Evolutionary conservation across 805 yeast species (phyloP).

Genomic region (Yamadazyma ubonensis): DNA sequence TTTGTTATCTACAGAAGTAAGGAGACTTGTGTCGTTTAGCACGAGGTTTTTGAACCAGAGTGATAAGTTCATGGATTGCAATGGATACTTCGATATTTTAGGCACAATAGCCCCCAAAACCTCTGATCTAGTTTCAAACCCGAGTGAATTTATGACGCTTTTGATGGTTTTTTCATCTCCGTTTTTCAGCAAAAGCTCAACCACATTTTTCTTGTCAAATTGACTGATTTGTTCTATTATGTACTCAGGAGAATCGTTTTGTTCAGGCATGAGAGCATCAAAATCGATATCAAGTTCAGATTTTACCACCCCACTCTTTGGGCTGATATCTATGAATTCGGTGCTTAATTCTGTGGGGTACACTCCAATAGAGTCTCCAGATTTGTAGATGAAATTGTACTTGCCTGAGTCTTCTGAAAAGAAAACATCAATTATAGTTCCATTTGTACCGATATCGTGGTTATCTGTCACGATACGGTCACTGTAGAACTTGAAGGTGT

Average conservation of each 20-base stretch:
- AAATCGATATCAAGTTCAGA: slow-evolving; percentile 6
- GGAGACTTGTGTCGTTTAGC: slow-evolving; percentile 52
- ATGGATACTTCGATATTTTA: slow-evolving; percentile 29
- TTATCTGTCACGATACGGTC: slow-evolving; percentile 1
- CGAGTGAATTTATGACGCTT: slow-evolving; percentile 35
- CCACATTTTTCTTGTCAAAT: no score
- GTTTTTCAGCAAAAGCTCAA: no score
- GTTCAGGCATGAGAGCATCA: slow-evolving; percentile 20
- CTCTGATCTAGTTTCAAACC: slow-evolving; percentile 24
- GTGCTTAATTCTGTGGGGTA: no score
- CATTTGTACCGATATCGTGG: not conserved
- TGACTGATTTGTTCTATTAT: no score
- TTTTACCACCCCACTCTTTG: no score
- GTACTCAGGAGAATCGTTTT: slow-evolving; percentile 3
- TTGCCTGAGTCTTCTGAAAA: not conserved
- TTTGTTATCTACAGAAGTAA: slow-evolving; percentile 3
- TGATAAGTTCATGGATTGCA: slow-evolving; percentile 28
- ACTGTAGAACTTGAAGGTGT: not conserved
- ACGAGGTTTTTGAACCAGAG: slow-evolving; percentile 84
- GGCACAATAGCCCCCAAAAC: slow-evolving; percentile 29
- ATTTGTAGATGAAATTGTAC: slow-evolving; percentile 7
- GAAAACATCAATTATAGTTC: slow-evolving; percentile 5
- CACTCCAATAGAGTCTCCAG: slow-evolving; percentile 8
- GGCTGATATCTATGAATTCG: no score
- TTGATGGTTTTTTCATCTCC: slow-evolving; percentile 32